These are phyloP conservation scores for Plantago coronopus DNA, from an alignment of 305 asterid species.

Conservation along the genomic window DNA sequence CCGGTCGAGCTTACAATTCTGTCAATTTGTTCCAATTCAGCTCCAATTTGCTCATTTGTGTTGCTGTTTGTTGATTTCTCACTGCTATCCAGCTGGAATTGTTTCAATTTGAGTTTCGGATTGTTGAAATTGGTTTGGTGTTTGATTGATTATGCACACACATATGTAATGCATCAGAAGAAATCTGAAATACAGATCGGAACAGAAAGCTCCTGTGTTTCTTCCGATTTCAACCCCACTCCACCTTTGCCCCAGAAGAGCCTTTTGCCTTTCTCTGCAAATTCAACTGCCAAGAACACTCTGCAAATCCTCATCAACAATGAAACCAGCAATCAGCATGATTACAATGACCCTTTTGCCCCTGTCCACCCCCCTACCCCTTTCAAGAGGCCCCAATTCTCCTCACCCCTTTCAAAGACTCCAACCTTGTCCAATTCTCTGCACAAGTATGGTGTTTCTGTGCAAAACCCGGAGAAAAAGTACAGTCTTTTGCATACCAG, in stretches of 20 bases:
- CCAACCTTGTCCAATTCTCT: conserved; percentile 58
- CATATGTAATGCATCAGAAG: conserved; percentile 94
- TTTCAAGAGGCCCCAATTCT: conserved; percentile 63
- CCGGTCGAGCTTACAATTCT: no score
- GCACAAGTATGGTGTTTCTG: conserved; percentile 32
- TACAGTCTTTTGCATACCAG: conserved; percentile 33
- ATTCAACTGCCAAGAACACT: conserved; percentile 31
- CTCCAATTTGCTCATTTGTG: no score
- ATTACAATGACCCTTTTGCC: conserved; percentile 50
- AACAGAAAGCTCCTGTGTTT: conserved; percentile 96
- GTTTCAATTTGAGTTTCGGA: no score
- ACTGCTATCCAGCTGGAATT: no score
- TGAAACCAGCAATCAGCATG: conserved; percentile 20
- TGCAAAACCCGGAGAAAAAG: conserved; percentile 33
- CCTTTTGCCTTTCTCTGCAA: conserved; percentile 28
- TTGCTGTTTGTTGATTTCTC: no score
- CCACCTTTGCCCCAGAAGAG: conserved; percentile 64
- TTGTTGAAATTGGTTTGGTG: neutral
- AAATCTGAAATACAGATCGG: conserved; percentile 99
- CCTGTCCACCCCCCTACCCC: conserved; percentile 54
- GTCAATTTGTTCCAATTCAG: no score
- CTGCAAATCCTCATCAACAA: conserved; percentile 58
- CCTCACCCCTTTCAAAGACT: conserved; percentile 41
- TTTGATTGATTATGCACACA: conserved; percentile 34
- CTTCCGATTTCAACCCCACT: conserved; percentile 95